These are phyloP conservation scores for Medicago lupulina DNA, from an alignment of 306 rosid genomes.

Conservation along the genomic window DNA sequence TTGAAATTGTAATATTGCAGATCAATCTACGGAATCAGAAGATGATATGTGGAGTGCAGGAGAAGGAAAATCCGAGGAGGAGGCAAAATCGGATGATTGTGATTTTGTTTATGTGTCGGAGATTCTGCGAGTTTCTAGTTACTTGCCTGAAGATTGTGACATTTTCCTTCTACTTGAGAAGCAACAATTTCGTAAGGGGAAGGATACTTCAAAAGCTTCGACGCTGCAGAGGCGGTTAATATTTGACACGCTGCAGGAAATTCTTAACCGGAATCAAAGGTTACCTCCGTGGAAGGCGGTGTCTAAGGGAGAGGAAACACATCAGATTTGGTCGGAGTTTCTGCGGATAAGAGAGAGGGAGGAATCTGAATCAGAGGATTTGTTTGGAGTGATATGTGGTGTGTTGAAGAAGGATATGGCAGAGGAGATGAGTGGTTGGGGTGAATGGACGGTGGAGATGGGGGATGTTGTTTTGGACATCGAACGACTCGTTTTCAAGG, in stretches of 20 bases:
- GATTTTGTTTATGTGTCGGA: constrained; percentile 75
- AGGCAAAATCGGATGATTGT: constrained; percentile 52
- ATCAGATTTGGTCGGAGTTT: constrained; percentile 72
- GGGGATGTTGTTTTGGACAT: constrained; percentile 76
- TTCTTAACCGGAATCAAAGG: constrained; percentile 55
- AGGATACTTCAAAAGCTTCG: constrained; percentile 62
- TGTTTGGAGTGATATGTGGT: constrained; percentile 72
- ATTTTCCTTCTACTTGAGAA: constrained; percentile 69
- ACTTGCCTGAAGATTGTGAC: constrained; percentile 64
- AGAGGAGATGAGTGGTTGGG: constrained; percentile 70
- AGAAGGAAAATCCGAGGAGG: constrained; percentile 57
- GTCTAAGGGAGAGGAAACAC: constrained; percentile 30
- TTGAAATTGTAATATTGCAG: constrained; percentile 44
- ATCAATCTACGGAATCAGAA: constrained; percentile 64
- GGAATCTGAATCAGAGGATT: constrained; percentile 57
- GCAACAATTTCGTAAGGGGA: constrained; percentile 72
- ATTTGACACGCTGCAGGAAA: constrained; percentile 76
- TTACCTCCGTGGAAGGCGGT: constrained; percentile 81
- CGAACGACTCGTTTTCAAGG: constrained; percentile 88
- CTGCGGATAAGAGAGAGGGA: constrained; percentile 63
- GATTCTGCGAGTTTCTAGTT: constrained; percentile 66
- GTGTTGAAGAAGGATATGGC: constrained; percentile 76
- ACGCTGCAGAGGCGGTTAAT: constrained; percentile 66
- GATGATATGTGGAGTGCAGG: constrained; percentile 70
- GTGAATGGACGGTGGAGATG: constrained; percentile 65